phyloP scores from a whole-genome alignment of 2,329 filamentous ascomycete species.

The Cytospora schulzeri region DNA sequence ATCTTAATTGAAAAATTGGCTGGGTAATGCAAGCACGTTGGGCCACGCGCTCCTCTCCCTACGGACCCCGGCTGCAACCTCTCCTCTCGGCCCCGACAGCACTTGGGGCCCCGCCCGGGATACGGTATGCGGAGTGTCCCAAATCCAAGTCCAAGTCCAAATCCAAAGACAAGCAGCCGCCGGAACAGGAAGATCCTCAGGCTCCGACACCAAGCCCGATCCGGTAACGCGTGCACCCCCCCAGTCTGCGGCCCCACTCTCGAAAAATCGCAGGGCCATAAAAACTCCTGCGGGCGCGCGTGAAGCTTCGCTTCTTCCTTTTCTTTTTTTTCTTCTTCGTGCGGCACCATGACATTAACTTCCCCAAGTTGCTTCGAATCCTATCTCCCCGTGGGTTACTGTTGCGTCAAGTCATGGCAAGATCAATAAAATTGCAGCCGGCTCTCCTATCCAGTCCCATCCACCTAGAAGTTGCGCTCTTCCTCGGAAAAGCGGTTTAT shows the following conservation, averaged over 20 bases:
- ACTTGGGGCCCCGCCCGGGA: background rate
- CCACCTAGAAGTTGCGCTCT: slow-evolving; percentile 46
- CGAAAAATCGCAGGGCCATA: slow-evolving; percentile 24
- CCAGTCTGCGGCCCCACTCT: slow-evolving; percentile 1
- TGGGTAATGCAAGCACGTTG: slow-evolving; percentile 15
- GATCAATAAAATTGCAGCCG: slow-evolving; percentile 76
- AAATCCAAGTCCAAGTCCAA: no score
- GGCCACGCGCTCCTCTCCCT: slow-evolving; percentile 7
- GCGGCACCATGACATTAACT: slow-evolving; percentile 74
- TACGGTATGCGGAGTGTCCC: no score
- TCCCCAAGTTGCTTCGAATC: slow-evolving; percentile 80
- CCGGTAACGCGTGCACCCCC: slow-evolving; percentile 8
- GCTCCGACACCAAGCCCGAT: slow-evolving; percentile 4
- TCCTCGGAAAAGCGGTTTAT: slow-evolving; percentile 36
- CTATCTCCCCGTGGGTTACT: slow-evolving; percentile 52
- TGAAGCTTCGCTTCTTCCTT: slow-evolving; percentile 32
- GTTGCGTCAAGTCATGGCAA: slow-evolving; percentile 77
- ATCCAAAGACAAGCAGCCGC: background rate
- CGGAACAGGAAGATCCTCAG: slow-evolving; percentile 22
- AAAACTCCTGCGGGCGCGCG: slow-evolving; percentile 28
- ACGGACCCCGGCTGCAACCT: slow-evolving; percentile 3
- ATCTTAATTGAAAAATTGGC: slow-evolving; percentile 28
- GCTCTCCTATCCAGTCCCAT: slow-evolving; percentile 53
- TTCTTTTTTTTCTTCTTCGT: slow-evolving; percentile 67
- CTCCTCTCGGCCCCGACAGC: background rate